Evolutionary conservation across 1,284 basidiomycete genomes (phyloP).

Genomic region (Trichosporon sp.): DNA sequence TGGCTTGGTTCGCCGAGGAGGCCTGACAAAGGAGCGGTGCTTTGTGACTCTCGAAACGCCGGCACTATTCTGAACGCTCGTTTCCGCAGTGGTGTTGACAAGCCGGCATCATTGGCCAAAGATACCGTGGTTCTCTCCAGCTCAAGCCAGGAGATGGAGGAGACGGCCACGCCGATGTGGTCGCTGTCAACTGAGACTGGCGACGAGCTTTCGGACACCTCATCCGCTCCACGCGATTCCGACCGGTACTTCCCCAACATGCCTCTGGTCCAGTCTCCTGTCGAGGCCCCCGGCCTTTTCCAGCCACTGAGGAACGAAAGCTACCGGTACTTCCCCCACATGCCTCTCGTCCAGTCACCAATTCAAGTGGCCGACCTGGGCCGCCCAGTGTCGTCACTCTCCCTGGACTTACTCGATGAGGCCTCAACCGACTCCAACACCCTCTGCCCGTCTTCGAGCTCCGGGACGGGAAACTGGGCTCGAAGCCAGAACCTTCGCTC

Average conservation of each 20-base stretch:
- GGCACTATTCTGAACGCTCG: too few species aligned
- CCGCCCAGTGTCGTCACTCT: neutral
- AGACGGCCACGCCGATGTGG: too few species aligned
- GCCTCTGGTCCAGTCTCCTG: neutral
- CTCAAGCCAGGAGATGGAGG: too few species aligned
- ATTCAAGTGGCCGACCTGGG: neutral
- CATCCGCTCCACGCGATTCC: neutral
- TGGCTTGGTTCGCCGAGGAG: too few species aligned
- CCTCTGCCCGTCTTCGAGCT: neutral
- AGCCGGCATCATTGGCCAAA: too few species aligned
- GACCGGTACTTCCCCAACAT: neutral
- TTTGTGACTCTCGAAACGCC: too few species aligned
- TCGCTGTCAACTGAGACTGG: neutral
- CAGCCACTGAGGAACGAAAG: neutral
- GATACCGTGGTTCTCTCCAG: too few species aligned
- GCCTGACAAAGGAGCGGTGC: too few species aligned
- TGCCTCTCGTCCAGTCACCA: neutral
- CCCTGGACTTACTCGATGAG: neutral
- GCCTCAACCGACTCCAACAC: neutral
- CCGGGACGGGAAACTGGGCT: too few species aligned
- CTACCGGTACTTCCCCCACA: neutral
- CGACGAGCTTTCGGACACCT: neutral
- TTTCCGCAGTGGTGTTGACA: too few species aligned
- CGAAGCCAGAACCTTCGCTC: too few species aligned
- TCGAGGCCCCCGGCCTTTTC: neutral